Evolutionary conservation across 1,139 yeast species (phyloP).

Genomic region (Sugiyamaella pinicola): DNA sequence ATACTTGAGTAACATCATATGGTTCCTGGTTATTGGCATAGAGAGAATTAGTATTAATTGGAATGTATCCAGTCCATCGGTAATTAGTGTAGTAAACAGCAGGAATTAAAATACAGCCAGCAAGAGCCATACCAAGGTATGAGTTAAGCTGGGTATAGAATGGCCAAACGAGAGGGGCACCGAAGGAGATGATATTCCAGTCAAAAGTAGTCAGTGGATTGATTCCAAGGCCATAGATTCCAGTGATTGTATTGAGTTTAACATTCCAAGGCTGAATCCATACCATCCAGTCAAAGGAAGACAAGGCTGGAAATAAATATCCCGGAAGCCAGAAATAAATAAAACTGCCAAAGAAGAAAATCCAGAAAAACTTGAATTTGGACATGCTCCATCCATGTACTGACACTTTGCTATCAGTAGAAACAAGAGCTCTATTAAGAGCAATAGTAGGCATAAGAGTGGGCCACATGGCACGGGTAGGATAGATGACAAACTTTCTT

Average conservation of each 20-base stretch:
- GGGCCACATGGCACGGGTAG: constrained; percentile 61
- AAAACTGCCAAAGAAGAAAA: constrained; percentile 46
- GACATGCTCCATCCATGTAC: constrained; percentile 56
- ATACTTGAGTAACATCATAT: constrained; percentile 49
- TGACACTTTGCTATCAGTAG: constrained; percentile 43
- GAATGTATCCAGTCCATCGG: constrained; percentile 55
- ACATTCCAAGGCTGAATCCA: constrained; percentile 63
- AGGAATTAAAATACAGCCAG: constrained; percentile 46
- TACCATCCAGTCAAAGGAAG: constrained; percentile 62
- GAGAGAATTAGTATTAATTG: constrained; percentile 54
- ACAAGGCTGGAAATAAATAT: constrained; percentile 53
- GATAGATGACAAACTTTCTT: constrained; percentile 60
- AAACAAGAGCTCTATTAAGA: constrained; percentile 54
- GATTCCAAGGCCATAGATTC: constrained; percentile 61
- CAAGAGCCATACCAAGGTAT: constrained; percentile 48
- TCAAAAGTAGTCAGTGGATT: constrained; percentile 59
- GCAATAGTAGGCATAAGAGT: constrained; percentile 57
- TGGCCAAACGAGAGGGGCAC: constrained; percentile 45
- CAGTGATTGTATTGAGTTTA: constrained; percentile 57
- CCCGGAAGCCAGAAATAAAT: constrained; percentile 61
- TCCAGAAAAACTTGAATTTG: constrained; percentile 51
- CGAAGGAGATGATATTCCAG: constrained; percentile 48
- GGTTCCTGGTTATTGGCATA: constrained; percentile 52
- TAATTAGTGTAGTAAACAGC: constrained; percentile 55
- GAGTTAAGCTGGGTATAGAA: constrained; percentile 51